phyloP scores from a whole-genome alignment of 2,329 filamentous ascomycete species.

The Trichoderma citrinoviride region DNA sequence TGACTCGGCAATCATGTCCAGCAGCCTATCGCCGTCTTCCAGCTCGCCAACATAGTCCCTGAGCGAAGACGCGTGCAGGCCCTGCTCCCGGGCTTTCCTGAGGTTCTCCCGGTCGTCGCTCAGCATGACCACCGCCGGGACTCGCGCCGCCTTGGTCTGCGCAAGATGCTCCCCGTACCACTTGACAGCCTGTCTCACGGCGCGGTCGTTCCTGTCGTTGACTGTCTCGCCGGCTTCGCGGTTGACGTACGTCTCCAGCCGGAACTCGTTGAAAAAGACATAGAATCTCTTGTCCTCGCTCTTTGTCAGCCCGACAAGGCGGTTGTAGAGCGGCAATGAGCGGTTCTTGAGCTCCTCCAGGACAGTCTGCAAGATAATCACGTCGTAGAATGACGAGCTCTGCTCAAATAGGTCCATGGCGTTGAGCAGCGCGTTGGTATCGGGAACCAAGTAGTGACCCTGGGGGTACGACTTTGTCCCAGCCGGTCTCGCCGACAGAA shows the following conservation, averaged over 20 bases:
- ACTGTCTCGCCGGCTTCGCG: slow-evolving; percentile 78
- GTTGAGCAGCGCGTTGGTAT: slow-evolving; percentile 92
- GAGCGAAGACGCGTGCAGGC: slow-evolving; percentile 66
- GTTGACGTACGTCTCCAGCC: slow-evolving; percentile 82
- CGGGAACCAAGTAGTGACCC: slow-evolving; percentile 91
- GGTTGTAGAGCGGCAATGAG: slow-evolving; percentile 91
- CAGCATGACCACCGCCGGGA: slow-evolving; percentile 84
- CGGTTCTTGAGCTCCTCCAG: slow-evolving; percentile 94
- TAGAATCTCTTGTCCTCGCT: slow-evolving; percentile 98
- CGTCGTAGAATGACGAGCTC: slow-evolving; percentile 87
- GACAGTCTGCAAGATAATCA: slow-evolving; percentile 94
- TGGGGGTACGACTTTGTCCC: slow-evolving; percentile 78
- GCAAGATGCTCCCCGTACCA: slow-evolving; percentile 88
- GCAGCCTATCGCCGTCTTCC: slow-evolving; percentile 76
- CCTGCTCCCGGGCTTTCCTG: slow-evolving; percentile 73
- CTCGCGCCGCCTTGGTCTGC: slow-evolving; percentile 56
- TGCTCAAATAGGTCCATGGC: slow-evolving; percentile 98
- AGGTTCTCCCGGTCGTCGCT: slow-evolving; percentile 90
- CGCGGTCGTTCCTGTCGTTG: slow-evolving; percentile 94
- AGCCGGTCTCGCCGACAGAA: slow-evolving; percentile 84
- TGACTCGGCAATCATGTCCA: slow-evolving; percentile 89
- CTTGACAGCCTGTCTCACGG: slow-evolving; percentile 77
- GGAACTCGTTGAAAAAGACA: slow-evolving; percentile 98
- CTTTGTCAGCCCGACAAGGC: slow-evolving; percentile 83
- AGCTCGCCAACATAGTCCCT: slow-evolving; percentile 79